Conservation (phyloP, 352 stramenopile genomes). For the Albugo candida region DNA sequence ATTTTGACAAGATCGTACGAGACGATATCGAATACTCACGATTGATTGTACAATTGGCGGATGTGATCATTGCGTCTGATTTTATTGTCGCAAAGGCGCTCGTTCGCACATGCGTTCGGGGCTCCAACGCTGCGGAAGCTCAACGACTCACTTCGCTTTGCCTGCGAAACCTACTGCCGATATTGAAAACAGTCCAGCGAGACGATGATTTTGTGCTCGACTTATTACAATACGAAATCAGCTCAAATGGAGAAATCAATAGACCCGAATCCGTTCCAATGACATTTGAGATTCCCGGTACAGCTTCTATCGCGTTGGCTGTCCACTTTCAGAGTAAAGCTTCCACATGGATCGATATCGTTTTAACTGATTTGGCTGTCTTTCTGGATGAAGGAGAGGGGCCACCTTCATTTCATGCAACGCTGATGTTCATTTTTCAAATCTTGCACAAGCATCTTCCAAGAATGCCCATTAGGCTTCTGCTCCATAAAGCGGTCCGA, state of each 20-base stretch:
- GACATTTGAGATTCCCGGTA: slow-evolving; percentile 15
- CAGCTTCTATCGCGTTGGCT: slow-evolving; percentile 16
- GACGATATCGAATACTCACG: slow-evolving; percentile 59
- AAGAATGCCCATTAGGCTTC: slow-evolving; percentile 20
- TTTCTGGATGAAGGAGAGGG: neutral
- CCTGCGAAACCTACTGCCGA: slow-evolving; percentile 18
- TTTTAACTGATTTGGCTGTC: slow-evolving; percentile 1
- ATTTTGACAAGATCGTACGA: slow-evolving; percentile 31
- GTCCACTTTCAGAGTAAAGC: slow-evolving; percentile 16
- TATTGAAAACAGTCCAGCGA: slow-evolving; percentile 29
- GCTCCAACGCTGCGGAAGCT: neutral
- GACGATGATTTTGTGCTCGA: slow-evolving; percentile 26
- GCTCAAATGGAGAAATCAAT: slow-evolving; percentile 1
- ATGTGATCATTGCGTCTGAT: slow-evolving; percentile 28
- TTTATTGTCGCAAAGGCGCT: slow-evolving; percentile 14
- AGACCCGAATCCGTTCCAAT: slow-evolving; percentile 2
- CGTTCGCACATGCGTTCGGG: slow-evolving; percentile 1
- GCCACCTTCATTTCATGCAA: no score
- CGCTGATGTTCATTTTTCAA: slow-evolving; percentile 8
- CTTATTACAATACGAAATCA: slow-evolving; percentile 20
- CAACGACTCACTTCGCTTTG: slow-evolving; percentile 6
- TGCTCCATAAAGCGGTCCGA: no score
- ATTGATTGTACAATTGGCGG: slow-evolving; percentile 21
- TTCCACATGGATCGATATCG: slow-evolving; percentile 12
- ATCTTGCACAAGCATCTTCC: slow-evolving; percentile 11